Percentiles rank a stretch among this genome's conserved stretches.
Evolutionary conservation across 164 flowering plant species (phyloP).

Genomic region (Vitis rupestris): DNA sequence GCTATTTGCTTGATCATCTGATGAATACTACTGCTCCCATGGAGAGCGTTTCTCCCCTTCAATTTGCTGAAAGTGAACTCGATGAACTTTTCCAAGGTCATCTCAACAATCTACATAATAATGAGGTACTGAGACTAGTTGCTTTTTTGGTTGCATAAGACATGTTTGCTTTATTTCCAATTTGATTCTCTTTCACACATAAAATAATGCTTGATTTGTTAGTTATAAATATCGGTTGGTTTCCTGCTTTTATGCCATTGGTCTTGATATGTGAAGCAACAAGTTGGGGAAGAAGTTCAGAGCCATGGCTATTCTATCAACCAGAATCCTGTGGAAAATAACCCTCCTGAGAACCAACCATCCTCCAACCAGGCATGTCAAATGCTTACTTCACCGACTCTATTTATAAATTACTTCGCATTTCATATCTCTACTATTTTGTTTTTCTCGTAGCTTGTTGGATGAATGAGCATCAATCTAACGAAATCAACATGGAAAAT

Average conservation of each 20-base stretch:
- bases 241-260: too few species aligned
- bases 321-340: background rate
- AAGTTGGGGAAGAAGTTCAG: constrained; percentile 4
- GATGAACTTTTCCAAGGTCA: background rate
- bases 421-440: background rate
- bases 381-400: background rate
- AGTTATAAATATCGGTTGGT: too few species aligned
- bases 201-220: background rate
- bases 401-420: background rate
- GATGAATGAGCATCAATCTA: too few species aligned
- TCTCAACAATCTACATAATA: background rate
- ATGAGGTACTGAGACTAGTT: background rate
- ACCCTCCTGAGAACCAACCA: background rate
- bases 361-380: constrained; percentile 1
- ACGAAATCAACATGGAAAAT: too few species aligned
- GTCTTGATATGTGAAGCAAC: constrained; percentile 6
- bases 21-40: background rate
- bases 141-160: background rate
- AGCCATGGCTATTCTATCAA: constrained; percentile 6
- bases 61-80: background rate
- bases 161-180: background rate
- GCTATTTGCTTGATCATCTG: background rate
- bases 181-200: background rate
- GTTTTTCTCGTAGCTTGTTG: too few species aligned
- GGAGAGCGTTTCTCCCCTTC: background rate